Percentiles rank a stretch among this genome's conserved stretches.
Evolutionary conservation across 2,329 filamentous ascomycete species (phyloP).

Genomic region (Sclerotinia minor): DNA sequence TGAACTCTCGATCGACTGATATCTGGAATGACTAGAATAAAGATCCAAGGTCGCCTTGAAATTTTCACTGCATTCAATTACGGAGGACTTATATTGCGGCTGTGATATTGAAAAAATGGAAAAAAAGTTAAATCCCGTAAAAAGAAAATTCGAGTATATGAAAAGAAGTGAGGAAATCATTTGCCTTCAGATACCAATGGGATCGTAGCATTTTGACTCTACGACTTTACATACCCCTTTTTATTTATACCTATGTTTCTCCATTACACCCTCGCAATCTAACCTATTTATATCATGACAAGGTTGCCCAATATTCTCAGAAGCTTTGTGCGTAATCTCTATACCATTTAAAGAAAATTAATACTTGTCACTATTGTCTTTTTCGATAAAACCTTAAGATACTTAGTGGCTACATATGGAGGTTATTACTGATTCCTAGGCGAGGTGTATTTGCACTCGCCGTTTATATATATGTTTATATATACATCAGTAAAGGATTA

Average conservation of each 20-base stretch:
- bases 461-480: too few species aligned
- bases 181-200: not conserved
- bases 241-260: not conserved
- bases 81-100: not conserved
- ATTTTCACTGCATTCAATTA: not conserved
- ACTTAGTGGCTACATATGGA: too few species aligned
- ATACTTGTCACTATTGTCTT: not conserved
- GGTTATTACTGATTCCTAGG: too few species aligned
- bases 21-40: constrained; percentile 21
- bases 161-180: not conserved
- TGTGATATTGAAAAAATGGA: not conserved
- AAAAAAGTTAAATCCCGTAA: not conserved
- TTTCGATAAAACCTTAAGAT: too few species aligned
- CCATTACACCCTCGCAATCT: not conserved
- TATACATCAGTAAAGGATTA: too few species aligned
- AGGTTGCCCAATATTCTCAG: not conserved
- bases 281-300: not conserved
- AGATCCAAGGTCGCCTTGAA: constrained; percentile 17
- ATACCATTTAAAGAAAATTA: not conserved
- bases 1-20: constrained; percentile 24
- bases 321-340: too few species aligned
- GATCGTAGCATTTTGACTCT: not conserved
- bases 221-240: not conserved
- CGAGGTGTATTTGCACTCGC: too few species aligned
- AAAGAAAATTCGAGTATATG: not conserved